A percentile compares a stretch with the other conserved stretches of the same genome.
These are phyloP conservation scores for Poronia punctata DNA, from an alignment of 495 filamentous ascomycete species.

Conservation along the genomic window DNA sequence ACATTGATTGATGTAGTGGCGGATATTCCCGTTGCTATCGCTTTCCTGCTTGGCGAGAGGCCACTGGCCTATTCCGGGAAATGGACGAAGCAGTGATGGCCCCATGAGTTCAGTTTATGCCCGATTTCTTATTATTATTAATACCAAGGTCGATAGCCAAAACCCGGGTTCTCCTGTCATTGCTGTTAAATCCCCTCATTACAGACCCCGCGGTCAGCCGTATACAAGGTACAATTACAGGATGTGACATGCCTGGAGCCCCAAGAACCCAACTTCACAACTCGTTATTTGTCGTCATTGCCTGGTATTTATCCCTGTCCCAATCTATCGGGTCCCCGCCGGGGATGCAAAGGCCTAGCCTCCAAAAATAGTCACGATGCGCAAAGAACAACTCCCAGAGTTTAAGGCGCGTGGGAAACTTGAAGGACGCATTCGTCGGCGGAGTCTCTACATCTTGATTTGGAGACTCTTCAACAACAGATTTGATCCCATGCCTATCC, in stretches of 20 bases:
- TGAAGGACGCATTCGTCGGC: conserved; percentile 14
- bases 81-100: too few species aligned
- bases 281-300: conserved; percentile 18
- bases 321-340: conserved; percentile 68
- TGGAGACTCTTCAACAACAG: conserved; percentile 12
- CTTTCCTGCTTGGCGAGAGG: too few species aligned
- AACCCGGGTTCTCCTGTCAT: background rate
- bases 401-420: conserved; percentile 57
- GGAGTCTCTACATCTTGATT: conserved; percentile 12
- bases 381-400: conserved; percentile 91
- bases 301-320: conserved; percentile 41
- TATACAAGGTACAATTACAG: conserved; percentile 1
- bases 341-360: conserved; percentile 83
- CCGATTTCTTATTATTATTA: background rate
- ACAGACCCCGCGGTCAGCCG: background rate
- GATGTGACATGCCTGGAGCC: background rate
- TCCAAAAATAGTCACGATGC: conserved; percentile 95
- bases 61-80: too few species aligned
- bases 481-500: conserved; percentile 14
- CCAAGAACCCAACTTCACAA: conserved; percentile 11
- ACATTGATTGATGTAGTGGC: too few species aligned
- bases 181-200: too few species aligned
- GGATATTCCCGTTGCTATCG: too few species aligned
- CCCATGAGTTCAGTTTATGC: too few species aligned
- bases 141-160: too few species aligned